phyloP scores from a whole-genome alignment of 139 green algal species.

The Ulvella scutata region DNA sequence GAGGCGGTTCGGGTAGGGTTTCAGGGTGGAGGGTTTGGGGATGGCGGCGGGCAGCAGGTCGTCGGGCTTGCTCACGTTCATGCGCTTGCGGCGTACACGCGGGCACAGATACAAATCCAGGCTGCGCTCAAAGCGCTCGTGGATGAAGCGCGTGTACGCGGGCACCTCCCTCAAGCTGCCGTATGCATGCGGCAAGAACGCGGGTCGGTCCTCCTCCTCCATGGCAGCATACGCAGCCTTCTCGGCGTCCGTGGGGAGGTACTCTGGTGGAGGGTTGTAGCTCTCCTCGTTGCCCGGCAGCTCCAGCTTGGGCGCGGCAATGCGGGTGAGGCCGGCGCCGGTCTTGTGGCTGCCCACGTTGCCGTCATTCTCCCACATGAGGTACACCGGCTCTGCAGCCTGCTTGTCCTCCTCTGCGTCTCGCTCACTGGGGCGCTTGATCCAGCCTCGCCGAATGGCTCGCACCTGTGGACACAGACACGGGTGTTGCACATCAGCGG shows the following conservation, averaged over 20 bases:
- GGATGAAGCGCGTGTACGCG: conserved; percentile 74
- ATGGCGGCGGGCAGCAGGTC: conserved; percentile 73
- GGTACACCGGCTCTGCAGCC: conserved; percentile 45
- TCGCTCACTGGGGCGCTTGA: conserved; percentile 37
- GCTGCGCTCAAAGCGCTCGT: conserved; percentile 95
- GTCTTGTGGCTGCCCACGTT: conserved; percentile 36
- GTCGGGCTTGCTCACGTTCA: conserved; percentile 68
- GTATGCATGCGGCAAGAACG: conserved; percentile 47
- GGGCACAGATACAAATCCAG: conserved; percentile 97
- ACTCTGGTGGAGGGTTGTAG: conserved; percentile 93
- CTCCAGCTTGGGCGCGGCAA: conserved; percentile 75
- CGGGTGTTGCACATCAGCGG: background rate
- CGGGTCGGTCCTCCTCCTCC: conserved; percentile 52
- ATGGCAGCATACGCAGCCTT: conserved; percentile 37
- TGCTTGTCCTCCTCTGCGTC: conserved; percentile 12
- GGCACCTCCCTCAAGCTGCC: conserved; percentile 54
- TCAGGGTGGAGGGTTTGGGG: conserved; percentile 80
- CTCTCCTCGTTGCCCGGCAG: conserved; percentile 81
- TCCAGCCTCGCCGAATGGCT: conserved; percentile 83
- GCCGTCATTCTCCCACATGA: conserved; percentile 86
- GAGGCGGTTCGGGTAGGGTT: conserved; percentile 78
- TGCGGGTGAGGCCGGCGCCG: conserved; percentile 65
- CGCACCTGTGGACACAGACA: conserved; percentile 71
- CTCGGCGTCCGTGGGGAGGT: conserved; percentile 89
- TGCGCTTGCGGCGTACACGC: conserved; percentile 45